Evolutionary conservation across 1,139 yeast species (phyloP).

Genomic region (Yamadazyma epiphylla): DNA sequence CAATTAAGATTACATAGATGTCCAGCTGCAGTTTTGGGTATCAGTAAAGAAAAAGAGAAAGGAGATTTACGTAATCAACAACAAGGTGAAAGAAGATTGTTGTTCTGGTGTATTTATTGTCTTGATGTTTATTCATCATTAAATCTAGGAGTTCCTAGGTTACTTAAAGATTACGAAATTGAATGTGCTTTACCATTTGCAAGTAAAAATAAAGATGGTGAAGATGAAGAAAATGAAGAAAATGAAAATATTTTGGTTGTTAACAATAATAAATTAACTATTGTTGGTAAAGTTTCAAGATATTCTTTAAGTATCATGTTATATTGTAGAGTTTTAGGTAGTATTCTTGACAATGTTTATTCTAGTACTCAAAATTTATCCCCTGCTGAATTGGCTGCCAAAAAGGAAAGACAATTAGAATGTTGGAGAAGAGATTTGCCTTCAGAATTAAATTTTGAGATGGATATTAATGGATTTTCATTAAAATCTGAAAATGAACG

Average conservation of each 20-base stretch:
- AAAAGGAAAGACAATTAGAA: conserved; percentile 69
- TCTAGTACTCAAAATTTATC: conserved; percentile 42
- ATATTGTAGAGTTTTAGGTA: conserved; percentile 70
- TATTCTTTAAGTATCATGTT: conserved; percentile 63
- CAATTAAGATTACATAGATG: conserved; percentile 82
- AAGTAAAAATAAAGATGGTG: conserved; percentile 45
- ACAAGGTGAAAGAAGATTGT: conserved; percentile 76
- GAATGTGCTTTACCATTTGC: conserved; percentile 83
- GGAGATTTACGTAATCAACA: conserved; percentile 50
- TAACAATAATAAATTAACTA: conserved; percentile 52
- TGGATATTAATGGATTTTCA: conserved; percentile 60
- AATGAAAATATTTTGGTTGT: conserved; percentile 56
- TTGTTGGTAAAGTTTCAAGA: conserved; percentile 67
- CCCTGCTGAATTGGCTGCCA: conserved; percentile 32
- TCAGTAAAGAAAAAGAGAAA: conserved; percentile 47
- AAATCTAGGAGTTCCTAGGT: conserved; percentile 77
- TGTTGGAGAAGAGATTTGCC: conserved; percentile 78
- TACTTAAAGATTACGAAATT: conserved; percentile 74
- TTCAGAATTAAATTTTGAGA: conserved; percentile 55
- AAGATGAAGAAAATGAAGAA: conserved; percentile 36
- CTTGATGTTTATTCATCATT: conserved; percentile 75
- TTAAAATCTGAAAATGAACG: conserved; percentile 21
- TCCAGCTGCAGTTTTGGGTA: conserved; percentile 73
- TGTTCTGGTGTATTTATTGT: conserved; percentile 82
- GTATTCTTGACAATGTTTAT: conserved; percentile 63